phyloP scores from a whole-genome alignment of 2,329 filamentous ascomycete species.

The Monosporascus ibericus region DNA sequence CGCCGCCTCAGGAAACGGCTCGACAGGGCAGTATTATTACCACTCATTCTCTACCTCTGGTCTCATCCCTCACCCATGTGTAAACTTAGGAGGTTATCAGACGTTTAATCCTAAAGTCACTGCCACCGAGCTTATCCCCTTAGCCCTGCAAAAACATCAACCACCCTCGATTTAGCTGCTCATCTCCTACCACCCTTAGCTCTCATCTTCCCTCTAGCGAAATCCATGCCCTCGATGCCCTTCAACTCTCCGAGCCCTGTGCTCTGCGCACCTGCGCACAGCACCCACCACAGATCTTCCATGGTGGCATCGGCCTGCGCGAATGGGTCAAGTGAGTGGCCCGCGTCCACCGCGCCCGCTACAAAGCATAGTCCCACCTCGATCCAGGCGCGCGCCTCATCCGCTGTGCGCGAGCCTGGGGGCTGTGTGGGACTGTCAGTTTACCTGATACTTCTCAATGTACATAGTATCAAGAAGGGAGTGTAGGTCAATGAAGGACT shows the following conservation, averaged over 20 bases:
- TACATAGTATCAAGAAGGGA: too few species aligned
- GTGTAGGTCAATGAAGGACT: too few species aligned
- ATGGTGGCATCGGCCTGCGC: background rate
- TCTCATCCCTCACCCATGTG: too few species aligned
- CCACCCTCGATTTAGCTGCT: too few species aligned
- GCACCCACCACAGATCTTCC: constrained; percentile 8
- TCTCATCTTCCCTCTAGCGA: background rate
- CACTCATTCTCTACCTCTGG: too few species aligned
- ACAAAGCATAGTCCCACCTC: constrained; percentile 28
- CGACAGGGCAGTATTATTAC: too few species aligned
- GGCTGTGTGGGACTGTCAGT: constrained; percentile 19
- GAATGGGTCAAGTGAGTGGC: background rate
- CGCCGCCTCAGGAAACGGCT: too few species aligned
- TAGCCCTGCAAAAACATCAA: background rate
- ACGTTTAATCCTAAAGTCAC: background rate
- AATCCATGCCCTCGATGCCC: constrained; percentile 2
- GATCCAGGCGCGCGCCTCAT: constrained; percentile 27
- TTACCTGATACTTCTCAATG: too few species aligned
- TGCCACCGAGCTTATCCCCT: background rate
- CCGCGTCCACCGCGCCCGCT: constrained; percentile 15
- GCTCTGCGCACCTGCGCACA: constrained; percentile 2
- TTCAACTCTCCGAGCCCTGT: constrained; percentile 2
- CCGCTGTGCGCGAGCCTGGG: constrained; percentile 23
- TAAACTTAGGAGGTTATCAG: too few species aligned
- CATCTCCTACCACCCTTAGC: background rate